Evolutionary conservation across 257 asterid genomes (phyloP), one percentile per base, ranked within the genome.

Genomic region (Lavandula angustifolia): DNA sequence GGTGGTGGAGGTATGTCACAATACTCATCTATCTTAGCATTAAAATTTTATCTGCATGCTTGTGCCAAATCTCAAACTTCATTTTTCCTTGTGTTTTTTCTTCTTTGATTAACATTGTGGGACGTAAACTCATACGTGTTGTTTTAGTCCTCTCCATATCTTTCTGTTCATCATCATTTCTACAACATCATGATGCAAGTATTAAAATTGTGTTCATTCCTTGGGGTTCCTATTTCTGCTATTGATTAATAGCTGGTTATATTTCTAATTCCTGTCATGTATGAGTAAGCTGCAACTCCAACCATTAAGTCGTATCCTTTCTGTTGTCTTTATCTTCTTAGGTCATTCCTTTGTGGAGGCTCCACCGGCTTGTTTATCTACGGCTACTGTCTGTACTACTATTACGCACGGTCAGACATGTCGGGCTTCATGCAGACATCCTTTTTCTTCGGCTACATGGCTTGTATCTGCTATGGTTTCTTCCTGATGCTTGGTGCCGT

Each of bases 361-460:
- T 91, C 98, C 0, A 91, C 96, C 3, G 98, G 98, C 33, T 52
- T 87, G 75, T 91, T 91, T 79, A 84, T 91, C 57, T 91, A 88
- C 13, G 87, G 86, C 44, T 88, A 91, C 77, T 91, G 98, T 76
- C 75, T 87, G 60, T 91, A 91, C 64, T 91, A 91, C 84, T 91
- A 84, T 64, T 78, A 84, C 56, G 96, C 95, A 2, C 82, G 94
- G 14, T 91, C 96, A 0, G 95, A 91, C 55, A 91, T 91, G 98
- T 83, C 96, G 0, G 97, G 97, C 53, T 91, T 91, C 85, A 91
- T 91, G 98, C 98, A 91, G 70, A 84, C 94, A 18, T 87, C 98
- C 0, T 91, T 87, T 73, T 91, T 91, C 87, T 88, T 88, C 3
- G 96, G 96, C 48, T 88, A 88, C 78, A 88, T 88, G 96, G 95